Base-by-base conservation (phyloP, 352 stramenopile species). In the Phytophthora tentaculata region DNA sequence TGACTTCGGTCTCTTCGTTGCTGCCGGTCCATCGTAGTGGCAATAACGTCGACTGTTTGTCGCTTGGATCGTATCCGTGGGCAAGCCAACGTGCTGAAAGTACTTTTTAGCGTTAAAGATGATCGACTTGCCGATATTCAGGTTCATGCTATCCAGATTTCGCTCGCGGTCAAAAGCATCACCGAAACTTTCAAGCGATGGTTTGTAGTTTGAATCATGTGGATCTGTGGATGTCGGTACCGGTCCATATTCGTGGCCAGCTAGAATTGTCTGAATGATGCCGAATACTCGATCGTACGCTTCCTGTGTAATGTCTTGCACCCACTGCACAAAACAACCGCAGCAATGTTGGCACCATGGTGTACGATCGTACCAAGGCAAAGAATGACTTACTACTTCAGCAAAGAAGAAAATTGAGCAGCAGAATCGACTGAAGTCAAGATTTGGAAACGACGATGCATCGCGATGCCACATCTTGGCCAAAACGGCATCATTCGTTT, bases 401-500 rank as follows among this genome's bases (percentile, higher is more conserved):
- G 70, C 70, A 44, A 81, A 91, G 41, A 67, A 79, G 52, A 89
- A 89, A 10, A 91, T 52, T 14, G 83, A 87, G 64, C 75, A 88
- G 59, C 73, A 79, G 47, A 89, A 91, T 26, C 81, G 77, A 12
- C 86, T 67, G 17, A 82, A 76, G 67, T 86, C 74, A 29, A 90
- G 62, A 6, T 71, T 54, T 14, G 37, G 1, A 53, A 83, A 75
- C 22, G 56, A 68, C 12, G 55, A 71, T 23, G 72, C 71, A 47
- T 88, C 77, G 9, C 76, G 77, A 24, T 61, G 58, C 71, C 81
- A 84, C 74, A 89, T 81, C 53, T 87, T 89, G 41, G 16, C 23
- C 37, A 86, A 41, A 9, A 86, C 61, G 24, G 64, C 57, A 52
- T 84, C 71, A 39, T 76, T 80, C 5, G 81, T 72, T 45, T 88